Evolutionary conservation across 2,329 filamentous ascomycete species (phyloP), one percentile per base, ranked within the genome.

Genomic region (Aspergillus sp.): DNA sequence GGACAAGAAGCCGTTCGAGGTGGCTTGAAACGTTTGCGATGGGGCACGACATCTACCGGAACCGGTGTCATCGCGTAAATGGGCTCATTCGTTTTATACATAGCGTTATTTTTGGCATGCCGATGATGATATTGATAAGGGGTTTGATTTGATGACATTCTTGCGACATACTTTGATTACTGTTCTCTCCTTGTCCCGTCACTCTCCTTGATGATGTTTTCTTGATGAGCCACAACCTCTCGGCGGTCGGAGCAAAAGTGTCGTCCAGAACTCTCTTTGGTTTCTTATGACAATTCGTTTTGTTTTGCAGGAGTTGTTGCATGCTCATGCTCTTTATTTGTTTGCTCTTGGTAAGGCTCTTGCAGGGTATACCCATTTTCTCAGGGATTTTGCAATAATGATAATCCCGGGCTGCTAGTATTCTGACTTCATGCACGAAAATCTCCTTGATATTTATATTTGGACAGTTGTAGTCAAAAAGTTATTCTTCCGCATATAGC

Each of bases 1-100:
- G 79, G 80, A 5, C 78, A 77, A 60, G 80, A 83, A 66, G 79
- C 78, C 2, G 74, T 82, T n/a, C 73, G 74, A 23, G 78, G 78
- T 11, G 74, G 80, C 1, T 67, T 82, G 30, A 78, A 76, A 62
- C 75, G 76, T 52, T 70, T 82, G 34, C 75, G 79, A 55, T 81
- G 80, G 79, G 74, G 77, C 8, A 69, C 76, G 23, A 76, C 73
- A 17, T 71, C 73, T 25, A 68, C 73, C 47, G 76, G 71, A 25
- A 75, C 76, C n/a, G 72, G 76, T 5, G 74, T 78, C 57, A 70
- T 76, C 61, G 75, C 72, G 48, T 78, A 61, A 73, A 31, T 17
- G 22, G 3, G 41, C 3, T 28, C 38, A 28, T 34, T 50, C 9
- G 15, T 28, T 28, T 9, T 9, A 28, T 30, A 73, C 57, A 79